Conservation (phyloP, 2,329 filamentous ascomycete genomes). For the Ilyonectria robusta region DNA sequence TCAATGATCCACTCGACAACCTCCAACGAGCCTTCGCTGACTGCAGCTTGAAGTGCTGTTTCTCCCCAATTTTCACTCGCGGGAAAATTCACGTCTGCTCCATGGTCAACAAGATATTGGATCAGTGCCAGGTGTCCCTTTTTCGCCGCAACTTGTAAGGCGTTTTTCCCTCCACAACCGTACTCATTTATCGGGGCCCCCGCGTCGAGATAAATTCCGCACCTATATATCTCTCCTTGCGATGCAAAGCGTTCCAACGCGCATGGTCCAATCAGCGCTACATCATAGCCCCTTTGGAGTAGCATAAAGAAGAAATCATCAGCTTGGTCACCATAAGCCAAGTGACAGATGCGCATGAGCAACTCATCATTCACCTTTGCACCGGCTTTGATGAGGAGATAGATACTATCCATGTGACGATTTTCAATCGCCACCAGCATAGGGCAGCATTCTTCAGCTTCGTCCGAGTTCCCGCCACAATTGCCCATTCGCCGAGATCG, state of each 20-base stretch:
- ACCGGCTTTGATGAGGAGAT: not conserved
- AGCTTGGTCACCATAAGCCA: too few species aligned
- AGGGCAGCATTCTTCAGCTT: not conserved
- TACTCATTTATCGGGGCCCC: constrained; percentile 18
- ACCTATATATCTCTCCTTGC: not conserved
- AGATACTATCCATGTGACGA: not conserved
- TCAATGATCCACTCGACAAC: constrained; percentile 13
- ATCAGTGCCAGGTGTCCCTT: not conserved
- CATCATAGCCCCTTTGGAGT: not conserved
- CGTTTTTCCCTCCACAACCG: not conserved
- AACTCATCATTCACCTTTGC: not conserved
- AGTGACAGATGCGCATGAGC: not conserved
- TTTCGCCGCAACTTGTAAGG: constrained; percentile 9
- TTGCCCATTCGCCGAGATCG: not conserved
- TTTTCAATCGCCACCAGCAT: not conserved
- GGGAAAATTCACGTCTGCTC: constrained; percentile 14
- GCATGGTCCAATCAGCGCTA: not conserved
- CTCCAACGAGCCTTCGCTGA: not conserved
- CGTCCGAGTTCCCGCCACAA: not conserved
- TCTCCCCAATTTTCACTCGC: not conserved
- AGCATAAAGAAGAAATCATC: not conserved
- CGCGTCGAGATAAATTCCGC: not conserved
- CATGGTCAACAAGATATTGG: constrained; percentile 1
- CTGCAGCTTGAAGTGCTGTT: constrained; percentile 21
- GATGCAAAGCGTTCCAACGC: not conserved